Evolutionary conservation across 352 stramenopile genomes (phyloP).

Genomic region (Pythium coloratum): DNA sequence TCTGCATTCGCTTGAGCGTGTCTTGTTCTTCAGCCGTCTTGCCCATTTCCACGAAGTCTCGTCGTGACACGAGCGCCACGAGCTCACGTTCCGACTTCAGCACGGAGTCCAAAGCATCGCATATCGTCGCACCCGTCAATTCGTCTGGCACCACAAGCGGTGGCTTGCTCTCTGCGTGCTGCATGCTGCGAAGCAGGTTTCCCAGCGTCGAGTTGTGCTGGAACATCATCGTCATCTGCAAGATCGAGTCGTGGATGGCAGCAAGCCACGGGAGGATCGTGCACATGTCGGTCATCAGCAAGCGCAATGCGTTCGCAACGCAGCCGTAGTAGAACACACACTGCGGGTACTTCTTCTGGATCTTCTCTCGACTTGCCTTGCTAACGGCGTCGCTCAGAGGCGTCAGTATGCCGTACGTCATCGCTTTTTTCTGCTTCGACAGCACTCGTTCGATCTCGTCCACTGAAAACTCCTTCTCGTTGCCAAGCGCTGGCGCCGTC

Average conservation of each 20-base stretch:
- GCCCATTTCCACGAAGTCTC: constrained; percentile 56
- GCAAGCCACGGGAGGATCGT: constrained; percentile 55
- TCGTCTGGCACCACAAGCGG: constrained; percentile 20
- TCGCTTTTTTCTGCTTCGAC: constrained; percentile 46
- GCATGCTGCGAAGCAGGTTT: constrained; percentile 28
- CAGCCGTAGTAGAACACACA: constrained; percentile 74
- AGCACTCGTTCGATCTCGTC: constrained; percentile 56
- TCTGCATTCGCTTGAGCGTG: constrained; percentile 51
- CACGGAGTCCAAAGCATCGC: constrained; percentile 45
- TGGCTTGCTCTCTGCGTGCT: constrained; percentile 25
- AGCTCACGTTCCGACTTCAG: constrained; percentile 54
- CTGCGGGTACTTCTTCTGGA: constrained; percentile 60
- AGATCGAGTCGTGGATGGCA: constrained; percentile 36
- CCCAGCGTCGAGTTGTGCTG: constrained; percentile 47
- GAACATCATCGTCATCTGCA: constrained; percentile 43
- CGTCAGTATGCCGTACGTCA: constrained; percentile 55
- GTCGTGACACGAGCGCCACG: constrained; percentile 50
- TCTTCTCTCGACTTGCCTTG: constrained; percentile 42
- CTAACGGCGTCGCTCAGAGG: constrained; percentile 42
- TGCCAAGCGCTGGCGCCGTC: constrained; percentile 15
- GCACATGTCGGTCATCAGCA: constrained; percentile 55
- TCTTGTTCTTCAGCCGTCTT: constrained; percentile 38
- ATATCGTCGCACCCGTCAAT: constrained; percentile 22
- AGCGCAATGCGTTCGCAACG: constrained; percentile 41
- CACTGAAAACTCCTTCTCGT: constrained; percentile 31